Base-by-base conservation (phyloP, 805 yeast species). In the Metschnikowia lachancei region DNA sequence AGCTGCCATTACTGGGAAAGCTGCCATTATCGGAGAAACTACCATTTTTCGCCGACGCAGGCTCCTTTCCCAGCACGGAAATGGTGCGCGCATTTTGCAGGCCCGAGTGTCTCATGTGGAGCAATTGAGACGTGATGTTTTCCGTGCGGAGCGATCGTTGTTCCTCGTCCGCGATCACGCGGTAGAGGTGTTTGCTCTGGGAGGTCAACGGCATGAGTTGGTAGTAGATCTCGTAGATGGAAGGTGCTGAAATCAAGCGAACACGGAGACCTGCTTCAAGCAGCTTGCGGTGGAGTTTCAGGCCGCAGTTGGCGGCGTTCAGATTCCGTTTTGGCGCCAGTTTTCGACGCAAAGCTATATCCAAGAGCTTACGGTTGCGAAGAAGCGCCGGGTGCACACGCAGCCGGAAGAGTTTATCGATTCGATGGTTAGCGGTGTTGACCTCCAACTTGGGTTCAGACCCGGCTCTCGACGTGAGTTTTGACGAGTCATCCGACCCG, bases 231-330 rank as follows among this genome's bases (percentile, higher is more conserved):
- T 69, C 60, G 4, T 72, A 61, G 36, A 78, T 53, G 26, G 75
- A 68, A 7, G 78, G 74, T 4, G 74, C 74, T 41, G 74, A 50
- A 0, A 81, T 69, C n/a, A 78, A 57, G 39, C 78, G 68, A 2
- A 78, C 72, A 46, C 72, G 69, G 4, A 80, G 69, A 16, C 78
- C 79, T 2, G 81, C 78, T 31, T 79, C 78, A 17, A 78, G 58
- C 11, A 80, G 78, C 49, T 67, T 71, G 11, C 67, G 56, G 46
- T 70, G 74, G 18, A 69, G 59, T 45, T 70, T 71, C 49, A 46
- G 55, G 11, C 53, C 50, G 24, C 43, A 47, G 10, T 45, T 44
- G 14, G 50, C 50, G n/a, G 49, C 47, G 26, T 36, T 51, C 22
- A 41, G 32, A 4, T 35, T 24, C 34, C 58, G 53, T 30, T 56